Percentiles rank a stretch among this genome's conserved stretches.
phyloP scores from a whole-genome alignment of 2,329 filamentous ascomycete species.

The Xylariaceae sp. region DNA sequence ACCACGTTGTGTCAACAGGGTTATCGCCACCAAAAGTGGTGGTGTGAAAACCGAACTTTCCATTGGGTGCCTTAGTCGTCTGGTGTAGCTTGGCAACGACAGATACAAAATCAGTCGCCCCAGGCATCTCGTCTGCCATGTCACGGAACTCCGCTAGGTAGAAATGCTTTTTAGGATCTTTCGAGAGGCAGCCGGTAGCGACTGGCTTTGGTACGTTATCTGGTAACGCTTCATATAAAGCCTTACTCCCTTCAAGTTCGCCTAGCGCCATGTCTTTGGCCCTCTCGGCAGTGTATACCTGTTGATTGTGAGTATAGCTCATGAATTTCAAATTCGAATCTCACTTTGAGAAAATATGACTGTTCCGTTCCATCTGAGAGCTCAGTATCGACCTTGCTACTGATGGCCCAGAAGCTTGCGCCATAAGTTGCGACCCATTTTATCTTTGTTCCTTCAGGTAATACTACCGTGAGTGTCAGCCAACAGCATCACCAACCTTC shows the following conservation, averaged over 20 bases:
- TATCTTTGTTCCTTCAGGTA: background rate
- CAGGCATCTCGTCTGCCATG: slow-evolving; percentile 1
- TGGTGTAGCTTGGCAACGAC: slow-evolving; percentile 23
- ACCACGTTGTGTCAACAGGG: slow-evolving; percentile 42
- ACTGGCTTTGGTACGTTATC: slow-evolving; percentile 1
- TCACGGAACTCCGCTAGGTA: slow-evolving; percentile 7
- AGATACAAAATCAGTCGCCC: background rate
- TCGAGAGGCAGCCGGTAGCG: background rate
- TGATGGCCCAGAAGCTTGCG: background rate
- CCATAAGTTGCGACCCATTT: slow-evolving; percentile 3
- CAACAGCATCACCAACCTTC: no score
- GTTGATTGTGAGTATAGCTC: background rate
- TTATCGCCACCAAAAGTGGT: slow-evolving; percentile 43
- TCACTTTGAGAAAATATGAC: slow-evolving; percentile 7
- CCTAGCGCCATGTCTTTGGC: slow-evolving; percentile 31
- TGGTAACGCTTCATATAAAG: background rate
- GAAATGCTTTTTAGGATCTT: slow-evolving; percentile 2
- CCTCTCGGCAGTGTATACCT: slow-evolving; percentile 3
- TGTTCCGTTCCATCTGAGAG: background rate
- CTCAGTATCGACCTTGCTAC: slow-evolving; percentile 1
- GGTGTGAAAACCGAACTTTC: slow-evolving; percentile 48
- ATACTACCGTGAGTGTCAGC: background rate
- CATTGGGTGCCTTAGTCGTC: slow-evolving; percentile 32
- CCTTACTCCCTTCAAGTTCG: slow-evolving; percentile 4
- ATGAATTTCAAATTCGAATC: no score